Evolutionary conservation across 164 flowering plant genomes (phyloP).

Genomic region (Vitis cinerea): DNA sequence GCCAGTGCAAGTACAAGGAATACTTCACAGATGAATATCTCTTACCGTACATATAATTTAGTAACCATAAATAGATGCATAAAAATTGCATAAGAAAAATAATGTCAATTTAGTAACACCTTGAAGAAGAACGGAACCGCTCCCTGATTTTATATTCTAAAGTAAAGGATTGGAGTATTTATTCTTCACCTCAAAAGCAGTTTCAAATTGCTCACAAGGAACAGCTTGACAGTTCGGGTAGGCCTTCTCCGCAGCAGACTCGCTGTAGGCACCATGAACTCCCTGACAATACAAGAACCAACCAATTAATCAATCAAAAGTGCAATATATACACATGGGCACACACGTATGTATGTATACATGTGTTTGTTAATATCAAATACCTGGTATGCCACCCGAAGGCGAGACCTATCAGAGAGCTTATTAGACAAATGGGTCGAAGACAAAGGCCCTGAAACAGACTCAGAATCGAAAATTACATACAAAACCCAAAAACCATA

Average conservation of each 20-base stretch:
- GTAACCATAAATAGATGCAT: no score
- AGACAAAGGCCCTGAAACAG: slow-evolving; percentile 46
- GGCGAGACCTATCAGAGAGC: slow-evolving; percentile 41
- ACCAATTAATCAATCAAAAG: not conserved
- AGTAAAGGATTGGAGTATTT: slow-evolving; percentile 5
- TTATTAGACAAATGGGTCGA: slow-evolving; percentile 29
- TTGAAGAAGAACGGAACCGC: no score
- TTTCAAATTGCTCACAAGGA: slow-evolving; percentile 89
- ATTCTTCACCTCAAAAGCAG: slow-evolving; percentile 61
- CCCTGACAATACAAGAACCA: slow-evolving; percentile 45
- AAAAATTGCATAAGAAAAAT: not conserved
- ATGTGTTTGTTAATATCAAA: not conserved
- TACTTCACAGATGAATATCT: no score
- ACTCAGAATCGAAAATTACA: not conserved
- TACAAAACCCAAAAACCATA: slow-evolving; percentile 5
- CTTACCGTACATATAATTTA: no score
- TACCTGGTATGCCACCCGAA: slow-evolving; percentile 90
- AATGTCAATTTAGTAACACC: no score
- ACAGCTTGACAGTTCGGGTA: slow-evolving; percentile 92
- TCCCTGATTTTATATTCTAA: no score
- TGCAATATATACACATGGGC: not conserved
- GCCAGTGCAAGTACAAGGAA: no score
- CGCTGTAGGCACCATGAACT: slow-evolving; percentile 88
- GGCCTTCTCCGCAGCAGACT: slow-evolving; percentile 88
- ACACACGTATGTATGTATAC: not conserved